These are phyloP conservation scores for Blastomyces parvus DNA, from an alignment of 2,329 filamentous ascomycete species.

Conservation along the genomic window DNA sequence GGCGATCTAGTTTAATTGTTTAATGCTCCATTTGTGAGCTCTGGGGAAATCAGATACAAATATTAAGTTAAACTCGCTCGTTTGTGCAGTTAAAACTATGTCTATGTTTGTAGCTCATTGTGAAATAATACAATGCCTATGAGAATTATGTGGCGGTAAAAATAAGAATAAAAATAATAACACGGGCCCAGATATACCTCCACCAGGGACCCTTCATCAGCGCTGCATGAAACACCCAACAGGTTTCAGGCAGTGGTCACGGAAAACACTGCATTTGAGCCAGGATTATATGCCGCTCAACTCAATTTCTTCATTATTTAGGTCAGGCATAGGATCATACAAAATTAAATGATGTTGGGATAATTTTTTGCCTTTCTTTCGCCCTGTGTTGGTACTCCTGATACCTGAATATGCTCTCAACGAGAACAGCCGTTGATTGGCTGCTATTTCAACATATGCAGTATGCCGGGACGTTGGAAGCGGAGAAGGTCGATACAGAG, in stretches of 20 bases:
- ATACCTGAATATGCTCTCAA: background rate
- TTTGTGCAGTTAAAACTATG: background rate
- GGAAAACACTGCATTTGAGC: background rate
- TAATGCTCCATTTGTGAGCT: background rate
- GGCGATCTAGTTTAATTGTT: background rate
- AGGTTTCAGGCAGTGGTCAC: background rate
- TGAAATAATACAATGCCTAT: background rate
- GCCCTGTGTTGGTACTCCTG: background rate
- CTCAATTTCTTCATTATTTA: background rate
- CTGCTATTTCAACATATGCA: background rate
- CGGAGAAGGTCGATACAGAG: background rate
- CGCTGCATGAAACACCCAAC: background rate
- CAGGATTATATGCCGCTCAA: background rate
- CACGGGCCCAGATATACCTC: background rate
- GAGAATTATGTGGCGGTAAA: background rate
- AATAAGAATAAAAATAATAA: background rate
- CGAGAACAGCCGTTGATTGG: background rate
- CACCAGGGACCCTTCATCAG: background rate
- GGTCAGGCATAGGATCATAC: background rate
- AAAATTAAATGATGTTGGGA: background rate
- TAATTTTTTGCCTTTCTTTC: background rate
- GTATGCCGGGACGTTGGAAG: background rate
- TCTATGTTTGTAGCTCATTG: background rate
- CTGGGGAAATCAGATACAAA: background rate
- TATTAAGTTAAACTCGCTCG: background rate